Conservation (phyloP, 2,329 filamentous ascomycete genomes). For the Fusarium falciforme region DNA sequence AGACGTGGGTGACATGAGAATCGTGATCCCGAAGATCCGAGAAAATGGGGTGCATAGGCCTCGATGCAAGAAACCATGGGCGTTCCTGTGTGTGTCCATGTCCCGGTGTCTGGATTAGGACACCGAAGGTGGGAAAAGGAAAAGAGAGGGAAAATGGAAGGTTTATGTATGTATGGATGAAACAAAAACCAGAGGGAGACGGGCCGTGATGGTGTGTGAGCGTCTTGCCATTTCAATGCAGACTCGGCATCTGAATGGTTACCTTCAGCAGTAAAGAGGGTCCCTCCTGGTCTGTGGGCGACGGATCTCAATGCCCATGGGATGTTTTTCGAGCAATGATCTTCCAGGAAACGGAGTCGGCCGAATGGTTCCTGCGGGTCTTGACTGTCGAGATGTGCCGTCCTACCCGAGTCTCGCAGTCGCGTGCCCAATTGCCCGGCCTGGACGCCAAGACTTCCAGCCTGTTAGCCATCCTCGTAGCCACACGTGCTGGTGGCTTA, state of each 20-base stretch:
- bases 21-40: neutral
- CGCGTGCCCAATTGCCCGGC: conserved; percentile 25
- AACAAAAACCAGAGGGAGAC: conserved; percentile 15
- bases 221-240: neutral
- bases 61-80: neutral
- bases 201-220: conserved; percentile 20
- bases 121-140: conserved; percentile 18
- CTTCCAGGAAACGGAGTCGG: conserved; percentile 26
- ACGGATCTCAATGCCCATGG: conserved; percentile 15
- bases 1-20: neutral
- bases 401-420: conserved; percentile 31
- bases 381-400: conserved; percentile 31
- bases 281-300: neutral
- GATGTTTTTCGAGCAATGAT: conserved; percentile 30
- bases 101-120: conserved; percentile 33
- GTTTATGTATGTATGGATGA: conserved; percentile 4
- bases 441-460: neutral
- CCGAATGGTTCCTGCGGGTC: conserved; percentile 33
- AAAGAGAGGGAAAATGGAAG: neutral
- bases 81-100: neutral
- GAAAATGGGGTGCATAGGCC: neutral
- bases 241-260: conserved; percentile 9
- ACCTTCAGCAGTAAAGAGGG: conserved; percentile 1
- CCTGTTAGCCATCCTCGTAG: conserved; percentile 4
- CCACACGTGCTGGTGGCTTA: conserved; percentile 24